Evolutionary conservation across 352 stramenopile species (phyloP).

Genomic region (Globisporangium acanthophoron): DNA sequence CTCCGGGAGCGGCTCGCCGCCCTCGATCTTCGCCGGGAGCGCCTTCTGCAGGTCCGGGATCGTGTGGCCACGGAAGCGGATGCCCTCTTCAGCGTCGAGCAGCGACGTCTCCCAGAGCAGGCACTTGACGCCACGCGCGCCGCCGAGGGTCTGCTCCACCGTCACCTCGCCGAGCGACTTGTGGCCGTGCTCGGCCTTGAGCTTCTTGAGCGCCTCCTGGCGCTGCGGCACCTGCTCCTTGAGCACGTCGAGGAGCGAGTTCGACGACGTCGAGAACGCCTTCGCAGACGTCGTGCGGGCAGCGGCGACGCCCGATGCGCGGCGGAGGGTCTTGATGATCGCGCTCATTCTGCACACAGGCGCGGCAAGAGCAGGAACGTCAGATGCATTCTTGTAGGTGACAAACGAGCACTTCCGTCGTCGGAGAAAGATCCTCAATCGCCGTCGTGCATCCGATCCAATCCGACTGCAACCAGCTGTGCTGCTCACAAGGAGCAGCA

Average conservation of each 20-base stretch:
- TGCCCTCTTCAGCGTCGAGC: conserved; percentile 94
- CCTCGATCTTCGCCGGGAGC: conserved; percentile 89
- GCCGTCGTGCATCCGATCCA: too few relatives aligned
- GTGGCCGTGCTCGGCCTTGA: conserved; percentile 92
- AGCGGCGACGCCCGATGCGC: conserved; percentile 33
- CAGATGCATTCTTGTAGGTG: background rate
- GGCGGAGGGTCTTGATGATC: conserved; percentile 62
- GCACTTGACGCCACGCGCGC: conserved; percentile 96
- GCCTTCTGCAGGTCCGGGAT: conserved; percentile 98
- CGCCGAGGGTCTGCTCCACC: conserved; percentile 96
- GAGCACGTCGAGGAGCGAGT: conserved; percentile 79
- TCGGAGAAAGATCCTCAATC: too few relatives aligned
- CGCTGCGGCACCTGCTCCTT: conserved; percentile 88
- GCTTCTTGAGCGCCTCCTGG: conserved; percentile 91
- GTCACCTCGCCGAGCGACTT: conserved; percentile 93
- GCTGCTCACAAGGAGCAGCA: background rate
- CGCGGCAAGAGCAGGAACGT: background rate
- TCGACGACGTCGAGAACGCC: conserved; percentile 59
- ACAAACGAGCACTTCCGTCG: too few relatives aligned
- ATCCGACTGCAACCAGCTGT: background rate
- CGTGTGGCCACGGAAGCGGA: conserved; percentile 98
- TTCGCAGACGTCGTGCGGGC: conserved; percentile 39
- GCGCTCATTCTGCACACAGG: conserved; percentile 37
- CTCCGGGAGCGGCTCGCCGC: conserved; percentile 96
- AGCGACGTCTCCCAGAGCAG: conserved; percentile 99